phyloP scores from a whole-genome alignment of 1,284 basidiomycete genomes.

The Exobasidium cylindrosporum region DNA sequence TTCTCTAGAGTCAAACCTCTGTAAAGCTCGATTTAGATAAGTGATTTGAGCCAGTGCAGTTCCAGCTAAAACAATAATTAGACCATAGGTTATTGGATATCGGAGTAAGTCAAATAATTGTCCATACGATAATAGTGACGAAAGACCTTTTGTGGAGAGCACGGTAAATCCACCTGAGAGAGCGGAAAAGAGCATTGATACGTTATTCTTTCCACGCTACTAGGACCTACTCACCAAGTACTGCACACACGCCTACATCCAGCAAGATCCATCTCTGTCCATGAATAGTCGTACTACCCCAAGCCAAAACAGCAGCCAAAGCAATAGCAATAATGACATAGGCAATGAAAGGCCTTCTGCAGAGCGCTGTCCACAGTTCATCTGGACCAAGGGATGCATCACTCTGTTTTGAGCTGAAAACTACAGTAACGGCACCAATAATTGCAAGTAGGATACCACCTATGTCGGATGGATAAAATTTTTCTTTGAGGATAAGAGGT shows the following conservation, averaged over 20 bases:
- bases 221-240: constrained; percentile 74
- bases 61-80: constrained; percentile 65
- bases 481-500: constrained; percentile 68
- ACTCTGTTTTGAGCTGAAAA: constrained; percentile 67
- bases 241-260: constrained; percentile 81
- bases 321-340: constrained; percentile 31
- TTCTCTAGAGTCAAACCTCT: constrained; percentile 45
- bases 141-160: constrained; percentile 86
- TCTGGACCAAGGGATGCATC: constrained; percentile 34
- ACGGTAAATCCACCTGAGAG: constrained; percentile 85
- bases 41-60: constrained; percentile 87
- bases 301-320: constrained; percentile 25
- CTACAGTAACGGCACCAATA: constrained; percentile 63
- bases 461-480: constrained; percentile 67
- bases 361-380: constrained; percentile 38
- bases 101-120: constrained; percentile 31
- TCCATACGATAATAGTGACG: constrained; percentile 63
- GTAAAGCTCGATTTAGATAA: constrained; percentile 71
- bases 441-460: constrained; percentile 62
- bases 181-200: no score
- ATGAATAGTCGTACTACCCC: constrained; percentile 60
- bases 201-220: no score
- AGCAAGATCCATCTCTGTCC: constrained; percentile 74
- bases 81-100: constrained; percentile 44
- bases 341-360: constrained; percentile 39